phyloP scores from a whole-genome alignment of 495 filamentous ascomycete species.

The Aspergillus cavernicola region DNA sequence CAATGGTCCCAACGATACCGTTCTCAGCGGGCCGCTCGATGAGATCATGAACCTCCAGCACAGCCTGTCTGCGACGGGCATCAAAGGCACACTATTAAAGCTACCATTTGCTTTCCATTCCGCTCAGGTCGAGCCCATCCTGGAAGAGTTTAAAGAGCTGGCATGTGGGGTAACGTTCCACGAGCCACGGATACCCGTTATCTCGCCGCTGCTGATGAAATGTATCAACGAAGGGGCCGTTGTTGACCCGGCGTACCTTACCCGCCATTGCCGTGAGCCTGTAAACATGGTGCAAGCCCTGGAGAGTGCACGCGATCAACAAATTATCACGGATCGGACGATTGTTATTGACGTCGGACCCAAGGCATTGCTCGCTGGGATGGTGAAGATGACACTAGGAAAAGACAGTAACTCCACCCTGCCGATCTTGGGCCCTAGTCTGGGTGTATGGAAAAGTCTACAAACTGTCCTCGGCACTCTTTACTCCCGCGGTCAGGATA shows the following conservation, averaged over 20 bases:
- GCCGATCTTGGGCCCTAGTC: constrained; percentile 26
- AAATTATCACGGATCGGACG: constrained; percentile 17
- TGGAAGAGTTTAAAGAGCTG: constrained; percentile 38
- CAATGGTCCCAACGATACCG: constrained; percentile 58
- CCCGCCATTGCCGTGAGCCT: constrained; percentile 17
- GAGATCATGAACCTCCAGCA: constrained; percentile 24
- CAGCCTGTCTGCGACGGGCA: constrained; percentile 9
- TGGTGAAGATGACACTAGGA: constrained; percentile 20
- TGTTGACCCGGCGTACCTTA: constrained; percentile 20
- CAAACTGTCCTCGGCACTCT: constrained; percentile 48
- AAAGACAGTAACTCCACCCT: constrained; percentile 43
- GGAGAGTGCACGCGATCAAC: constrained; percentile 12
- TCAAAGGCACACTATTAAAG: constrained; percentile 34
- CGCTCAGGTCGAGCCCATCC: constrained; percentile 47
- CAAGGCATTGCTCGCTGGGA: constrained; percentile 23
- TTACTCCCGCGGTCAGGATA: constrained; percentile 52
- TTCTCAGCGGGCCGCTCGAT: constrained; percentile 48
- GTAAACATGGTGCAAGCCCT: constrained; percentile 25
- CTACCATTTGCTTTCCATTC: constrained; percentile 55
- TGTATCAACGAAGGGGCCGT: constrained; percentile 8
- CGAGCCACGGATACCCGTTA: constrained; percentile 16
- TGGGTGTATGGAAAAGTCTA: constrained; percentile 49
- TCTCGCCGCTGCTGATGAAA: constrained; percentile 21
- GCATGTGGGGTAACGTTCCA: constrained; percentile 33
- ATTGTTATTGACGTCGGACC: constrained; percentile 36